Evolutionary conservation across 129 eudicot genomes (phyloP).

Genomic region (Glebionis coronaria): DNA sequence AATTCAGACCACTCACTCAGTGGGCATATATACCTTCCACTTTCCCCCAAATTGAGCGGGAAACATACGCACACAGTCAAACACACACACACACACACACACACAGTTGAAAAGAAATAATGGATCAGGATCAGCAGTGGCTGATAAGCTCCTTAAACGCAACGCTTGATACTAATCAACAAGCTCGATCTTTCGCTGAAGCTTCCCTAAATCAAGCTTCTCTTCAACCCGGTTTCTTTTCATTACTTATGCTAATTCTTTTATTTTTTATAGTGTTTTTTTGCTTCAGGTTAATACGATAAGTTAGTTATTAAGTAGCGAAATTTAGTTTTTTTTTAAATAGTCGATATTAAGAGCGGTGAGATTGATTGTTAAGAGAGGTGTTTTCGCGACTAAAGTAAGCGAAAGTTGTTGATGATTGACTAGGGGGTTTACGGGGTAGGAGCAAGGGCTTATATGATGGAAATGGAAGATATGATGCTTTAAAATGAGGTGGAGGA

Average conservation of each 20-base stretch:
- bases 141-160: conserved; percentile 81
- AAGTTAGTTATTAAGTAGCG: too few relatives aligned
- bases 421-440: too few relatives aligned
- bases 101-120: conserved; percentile 13
- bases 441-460: too few relatives aligned
- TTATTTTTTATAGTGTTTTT: too few relatives aligned
- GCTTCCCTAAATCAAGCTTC: conserved; percentile 79
- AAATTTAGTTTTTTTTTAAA: too few relatives aligned
- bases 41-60: conserved; percentile 46
- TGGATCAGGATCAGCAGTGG: conserved; percentile 93
- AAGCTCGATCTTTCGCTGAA: conserved; percentile 81
- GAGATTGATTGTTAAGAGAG: too few relatives aligned
- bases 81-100: conserved; percentile 25
- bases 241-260: neutral
- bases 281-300: too few relatives aligned
- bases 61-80: conserved; percentile 29
- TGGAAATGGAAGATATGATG: too few relatives aligned
- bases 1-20: conserved; percentile 20
- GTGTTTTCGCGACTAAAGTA: too few relatives aligned
- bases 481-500: too few relatives aligned
- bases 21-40: conserved; percentile 14
- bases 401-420: too few relatives aligned
- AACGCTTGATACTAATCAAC: conserved; percentile 79
- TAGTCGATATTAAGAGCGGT: too few relatives aligned
- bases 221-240: conserved; percentile 64